Evolutionary conservation across 805 yeast genomes (phyloP).

Genomic region (Kodamaea laetipori): DNA sequence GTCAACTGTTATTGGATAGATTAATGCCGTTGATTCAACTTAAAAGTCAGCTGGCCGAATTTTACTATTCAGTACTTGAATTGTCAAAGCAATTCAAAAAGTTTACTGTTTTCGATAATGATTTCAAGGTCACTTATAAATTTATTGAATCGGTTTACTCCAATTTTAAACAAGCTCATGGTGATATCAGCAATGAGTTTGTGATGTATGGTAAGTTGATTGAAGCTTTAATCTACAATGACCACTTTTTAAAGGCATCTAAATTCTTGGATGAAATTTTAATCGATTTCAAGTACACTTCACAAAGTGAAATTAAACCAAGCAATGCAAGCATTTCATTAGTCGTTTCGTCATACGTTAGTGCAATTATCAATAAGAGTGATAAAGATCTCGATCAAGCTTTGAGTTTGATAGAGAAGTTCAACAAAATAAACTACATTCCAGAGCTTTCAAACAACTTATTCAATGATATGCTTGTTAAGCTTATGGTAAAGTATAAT

Average conservation of each 20-base stretch:
- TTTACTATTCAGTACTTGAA: constrained; percentile 31
- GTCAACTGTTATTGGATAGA: constrained; percentile 19
- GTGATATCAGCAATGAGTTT: constrained; percentile 37
- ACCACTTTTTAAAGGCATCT: constrained; percentile 53
- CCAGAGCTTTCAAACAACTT: constrained; percentile 37
- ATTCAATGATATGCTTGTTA: constrained; percentile 34
- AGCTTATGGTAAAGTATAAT: constrained; percentile 24
- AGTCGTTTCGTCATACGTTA: constrained; percentile 44
- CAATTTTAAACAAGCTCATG: constrained; percentile 35
- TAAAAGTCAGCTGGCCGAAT: constrained; percentile 34
- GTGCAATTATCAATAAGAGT: constrained; percentile 11
- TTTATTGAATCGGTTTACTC: constrained; percentile 31
- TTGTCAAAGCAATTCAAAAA: constrained; percentile 28
- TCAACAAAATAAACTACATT: constrained; percentile 32
- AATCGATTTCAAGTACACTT: constrained; percentile 40
- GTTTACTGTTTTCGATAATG: constrained; percentile 17
- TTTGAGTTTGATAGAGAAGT: constrained; percentile 27
- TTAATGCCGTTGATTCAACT: constrained; percentile 22
- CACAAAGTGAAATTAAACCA: constrained; percentile 16
- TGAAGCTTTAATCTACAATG: constrained; percentile 53
- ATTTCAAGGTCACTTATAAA: constrained; percentile 20
- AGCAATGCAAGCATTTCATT: constrained; percentile 28
- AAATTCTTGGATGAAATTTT: constrained; percentile 58
- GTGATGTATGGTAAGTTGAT: constrained; percentile 44
- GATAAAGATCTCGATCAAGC: constrained; percentile 23